phyloP scores from a whole-genome alignment of 176 grass and related monocot genomes.

The Ensete ventricosum region DNA sequence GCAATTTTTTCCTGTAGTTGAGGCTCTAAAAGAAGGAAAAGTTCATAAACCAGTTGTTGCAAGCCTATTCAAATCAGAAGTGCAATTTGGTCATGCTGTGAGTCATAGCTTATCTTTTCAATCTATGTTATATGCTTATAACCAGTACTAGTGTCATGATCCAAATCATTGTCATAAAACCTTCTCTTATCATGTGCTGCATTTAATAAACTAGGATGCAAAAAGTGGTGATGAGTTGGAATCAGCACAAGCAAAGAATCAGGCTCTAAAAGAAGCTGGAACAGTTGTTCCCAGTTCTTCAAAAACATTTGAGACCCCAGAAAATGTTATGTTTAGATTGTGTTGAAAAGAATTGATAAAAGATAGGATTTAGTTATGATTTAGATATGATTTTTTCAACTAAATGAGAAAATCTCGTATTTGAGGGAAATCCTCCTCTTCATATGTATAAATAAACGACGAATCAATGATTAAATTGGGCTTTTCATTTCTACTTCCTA shows the following conservation, averaged over 20 bases:
- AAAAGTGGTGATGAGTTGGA: conserved; percentile 96
- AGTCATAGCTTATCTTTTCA: conserved; percentile 23
- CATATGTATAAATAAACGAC: too few relatives aligned
- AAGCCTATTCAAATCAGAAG: conserved; percentile 89
- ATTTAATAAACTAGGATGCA: conserved; percentile 52
- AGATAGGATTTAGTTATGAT: too few relatives aligned
- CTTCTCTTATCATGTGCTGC: conserved; percentile 18
- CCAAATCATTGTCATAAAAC: neutral
- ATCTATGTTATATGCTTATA: neutral
- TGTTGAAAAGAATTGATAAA: too few relatives aligned
- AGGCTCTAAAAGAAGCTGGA: conserved; percentile 76
- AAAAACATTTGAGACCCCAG: conserved; percentile 90
- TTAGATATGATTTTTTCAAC: too few relatives aligned
- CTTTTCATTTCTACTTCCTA: too few relatives aligned
- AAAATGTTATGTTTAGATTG: too few relatives aligned
- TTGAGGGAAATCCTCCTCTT: too few relatives aligned
- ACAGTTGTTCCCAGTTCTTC: conserved; percentile 91
- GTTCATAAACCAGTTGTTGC: conserved; percentile 96
- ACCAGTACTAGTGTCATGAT: neutral
- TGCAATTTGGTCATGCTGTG: conserved; percentile 97
- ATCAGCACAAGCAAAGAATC: conserved; percentile 91
- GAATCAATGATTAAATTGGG: too few relatives aligned
- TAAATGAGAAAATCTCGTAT: too few relatives aligned
- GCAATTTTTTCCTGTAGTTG: conserved; percentile 28
- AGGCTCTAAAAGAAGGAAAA: conserved; percentile 93